Base-by-base conservation (phyloP, 129 eudicot species). In the Saposhnikovia divaricata region DNA sequence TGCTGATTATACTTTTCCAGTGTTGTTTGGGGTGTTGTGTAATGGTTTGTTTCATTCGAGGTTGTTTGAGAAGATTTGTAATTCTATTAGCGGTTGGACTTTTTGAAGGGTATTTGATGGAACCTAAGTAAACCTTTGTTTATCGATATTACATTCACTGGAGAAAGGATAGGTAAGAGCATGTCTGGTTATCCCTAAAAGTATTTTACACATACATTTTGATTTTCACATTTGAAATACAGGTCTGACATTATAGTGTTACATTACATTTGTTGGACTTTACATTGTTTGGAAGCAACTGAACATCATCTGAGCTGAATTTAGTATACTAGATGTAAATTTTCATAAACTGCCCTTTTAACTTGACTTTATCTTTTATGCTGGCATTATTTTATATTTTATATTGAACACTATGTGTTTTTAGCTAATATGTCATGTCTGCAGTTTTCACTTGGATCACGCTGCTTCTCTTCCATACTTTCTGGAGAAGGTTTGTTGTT, bases 401-500 rank as follows among this genome's bases (percentile, higher is more conserved):
- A 34, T 34, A 34, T 34, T 34, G 2, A 34, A 34, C 37, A 34
- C 37, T 34, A 34, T 34, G 37, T 34, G 37, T 34, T 34, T 34
- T 34, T 34, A 34, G 37, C 79, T 83, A 42, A 72, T 77, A 38
- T 75, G 50, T 76, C 47, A 73, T 63, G 15, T 23, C 68, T 87
- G 89, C 96, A 95, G 97, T 85, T 95, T 95, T 90, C 98, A 95
- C 85, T 89, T 95, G 89, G 98, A 95, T 90, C 98, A 95, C 92
- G 98, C 98, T 80, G 97, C 97, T 53, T 95, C 98, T 44, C 98
- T 95, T 79, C 98, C 98, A 16, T 95, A 95, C 82, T 95, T 95
- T 80, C 80, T 95, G 79, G 98, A 95, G 84, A 95, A 92, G 98
- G 98, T 95, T 79, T 66, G 77, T 76, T 82, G 45, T 72, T 78